Evolutionary conservation across 2,329 filamentous ascomycete species (phyloP).

Genomic region (Gyromitra esculenta): DNA sequence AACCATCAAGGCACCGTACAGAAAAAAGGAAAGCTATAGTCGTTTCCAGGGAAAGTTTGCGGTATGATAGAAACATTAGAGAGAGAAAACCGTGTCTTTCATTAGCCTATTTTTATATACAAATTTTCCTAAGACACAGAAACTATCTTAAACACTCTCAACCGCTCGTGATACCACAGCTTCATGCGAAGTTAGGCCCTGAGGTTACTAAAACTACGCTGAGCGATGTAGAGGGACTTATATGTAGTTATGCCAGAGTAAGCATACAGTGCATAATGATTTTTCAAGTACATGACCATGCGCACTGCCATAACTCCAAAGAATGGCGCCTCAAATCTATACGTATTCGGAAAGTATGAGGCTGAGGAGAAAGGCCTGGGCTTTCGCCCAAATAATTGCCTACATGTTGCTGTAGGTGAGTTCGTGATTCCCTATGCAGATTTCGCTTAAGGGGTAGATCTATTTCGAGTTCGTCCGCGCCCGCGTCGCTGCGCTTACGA

Average conservation of each 20-base stretch:
- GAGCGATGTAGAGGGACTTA: neutral
- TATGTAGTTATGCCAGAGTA: neutral
- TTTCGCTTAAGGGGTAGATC: constrained; percentile 7
- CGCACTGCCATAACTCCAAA: neutral
- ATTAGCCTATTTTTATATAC: constrained; percentile 1
- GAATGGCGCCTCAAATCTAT: neutral
- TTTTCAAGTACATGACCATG: neutral
- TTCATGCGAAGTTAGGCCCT: neutral
- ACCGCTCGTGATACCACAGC: too few relatives aligned
- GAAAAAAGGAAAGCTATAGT: neutral
- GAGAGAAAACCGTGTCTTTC: neutral
- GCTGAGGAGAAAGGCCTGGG: neutral
- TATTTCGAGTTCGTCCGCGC: neutral
- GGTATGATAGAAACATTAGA: neutral
- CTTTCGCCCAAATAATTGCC: neutral
- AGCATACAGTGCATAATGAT: neutral
- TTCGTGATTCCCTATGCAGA: neutral
- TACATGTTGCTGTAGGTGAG: neutral
- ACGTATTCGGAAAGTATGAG: neutral
- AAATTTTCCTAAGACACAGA: neutral
- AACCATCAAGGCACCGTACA: too few relatives aligned
- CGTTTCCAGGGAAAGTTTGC: neutral
- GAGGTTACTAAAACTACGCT: neutral
- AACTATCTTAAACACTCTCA: neutral
- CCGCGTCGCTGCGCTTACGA: neutral